Evolutionary conservation across 148 eudicot species (phyloP).

Genomic region (Camellia sinensis): DNA sequence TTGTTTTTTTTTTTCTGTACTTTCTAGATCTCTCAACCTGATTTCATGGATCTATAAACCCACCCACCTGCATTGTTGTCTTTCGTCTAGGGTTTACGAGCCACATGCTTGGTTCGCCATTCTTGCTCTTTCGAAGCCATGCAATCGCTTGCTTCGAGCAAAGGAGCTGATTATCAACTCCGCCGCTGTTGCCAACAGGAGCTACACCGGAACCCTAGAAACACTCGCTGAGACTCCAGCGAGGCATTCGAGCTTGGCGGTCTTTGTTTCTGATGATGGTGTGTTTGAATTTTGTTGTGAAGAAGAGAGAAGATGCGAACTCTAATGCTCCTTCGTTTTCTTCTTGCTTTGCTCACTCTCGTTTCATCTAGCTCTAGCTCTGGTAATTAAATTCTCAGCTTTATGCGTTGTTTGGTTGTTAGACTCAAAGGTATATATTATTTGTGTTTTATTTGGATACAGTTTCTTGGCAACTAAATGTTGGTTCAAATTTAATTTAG

Average conservation of each 20-base stretch:
- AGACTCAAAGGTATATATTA: neutral
- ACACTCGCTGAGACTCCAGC: slow-evolving; percentile 2
- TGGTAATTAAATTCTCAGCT: slow-evolving; percentile 22
- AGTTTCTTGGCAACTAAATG: neutral
- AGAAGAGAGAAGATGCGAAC: slow-evolving; percentile 36
- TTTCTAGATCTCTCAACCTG: neutral
- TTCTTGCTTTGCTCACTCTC: slow-evolving; percentile 27
- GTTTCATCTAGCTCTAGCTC: slow-evolving; percentile 29
- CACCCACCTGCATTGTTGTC: slow-evolving; percentile 16
- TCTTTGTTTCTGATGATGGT: slow-evolving; percentile 29
- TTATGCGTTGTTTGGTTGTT: neutral
- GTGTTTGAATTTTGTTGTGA: slow-evolving; percentile 21
- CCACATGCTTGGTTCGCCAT: slow-evolving; percentile 2
- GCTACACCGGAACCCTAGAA: slow-evolving; percentile 18
- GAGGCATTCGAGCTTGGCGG: slow-evolving; percentile 7
- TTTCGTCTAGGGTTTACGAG: neutral
- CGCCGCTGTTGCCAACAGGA: neutral
- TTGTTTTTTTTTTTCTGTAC: neutral
- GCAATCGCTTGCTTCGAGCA: neutral
- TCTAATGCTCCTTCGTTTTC: slow-evolving; percentile 19
- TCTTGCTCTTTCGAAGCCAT: neutral
- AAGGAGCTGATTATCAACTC: neutral
- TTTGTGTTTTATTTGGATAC: neutral
- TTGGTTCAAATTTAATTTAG: neutral
- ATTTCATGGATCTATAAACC: slow-evolving; percentile 10